Percentiles rank a stretch among this genome's conserved stretches.
Evolutionary conservation across 2,329 filamentous ascomycete genomes (phyloP).

Genomic region (Laburnicola sp.): DNA sequence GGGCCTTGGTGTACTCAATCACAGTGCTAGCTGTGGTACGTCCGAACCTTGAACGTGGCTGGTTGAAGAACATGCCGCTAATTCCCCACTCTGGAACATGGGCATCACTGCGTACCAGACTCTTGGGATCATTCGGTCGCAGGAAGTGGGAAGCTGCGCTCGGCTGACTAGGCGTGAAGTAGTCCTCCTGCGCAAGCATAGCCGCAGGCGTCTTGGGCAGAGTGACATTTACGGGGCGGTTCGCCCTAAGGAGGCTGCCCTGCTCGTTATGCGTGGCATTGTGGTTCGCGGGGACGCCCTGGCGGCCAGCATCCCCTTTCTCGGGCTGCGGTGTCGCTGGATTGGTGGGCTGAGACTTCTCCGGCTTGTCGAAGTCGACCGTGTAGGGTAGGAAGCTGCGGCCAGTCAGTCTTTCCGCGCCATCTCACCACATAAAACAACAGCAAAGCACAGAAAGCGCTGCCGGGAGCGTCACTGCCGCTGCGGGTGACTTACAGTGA

Average conservation of each 20-base stretch:
- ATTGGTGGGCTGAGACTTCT: slow-evolving; percentile 20
- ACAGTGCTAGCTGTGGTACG: slow-evolving; percentile 75
- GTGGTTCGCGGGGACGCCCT: slow-evolving; percentile 50
- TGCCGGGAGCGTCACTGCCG: not conserved
- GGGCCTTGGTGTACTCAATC: slow-evolving; percentile 72
- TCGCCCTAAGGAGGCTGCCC: slow-evolving; percentile 47
- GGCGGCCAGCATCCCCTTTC: slow-evolving; percentile 48
- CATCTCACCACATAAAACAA: not conserved
- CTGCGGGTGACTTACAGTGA: slow-evolving; percentile 56
- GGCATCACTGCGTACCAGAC: slow-evolving; percentile 71
- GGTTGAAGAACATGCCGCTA: slow-evolving; percentile 65
- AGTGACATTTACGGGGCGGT: slow-evolving; percentile 28
- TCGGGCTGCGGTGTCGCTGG: slow-evolving; percentile 27
- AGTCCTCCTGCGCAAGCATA: slow-evolving; percentile 46
- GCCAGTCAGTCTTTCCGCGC: slow-evolving; percentile 16
- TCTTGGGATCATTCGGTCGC: slow-evolving; percentile 52
- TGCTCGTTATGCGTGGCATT: slow-evolving; percentile 27
- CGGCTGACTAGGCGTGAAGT: slow-evolving; percentile 50
- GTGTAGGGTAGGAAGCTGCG: slow-evolving; percentile 90
- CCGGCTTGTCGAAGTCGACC: slow-evolving; percentile 70
- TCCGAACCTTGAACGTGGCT: slow-evolving; percentile 75
- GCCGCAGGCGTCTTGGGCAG: slow-evolving; percentile 49
- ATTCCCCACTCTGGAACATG: slow-evolving; percentile 76
- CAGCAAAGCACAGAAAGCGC: slow-evolving; percentile 2
- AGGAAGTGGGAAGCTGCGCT: slow-evolving; percentile 59